These are phyloP conservation scores for Gaeumannomyces sp. DNA, from an alignment of 2,329 filamentous ascomycete species.

Conservation along the genomic window DNA sequence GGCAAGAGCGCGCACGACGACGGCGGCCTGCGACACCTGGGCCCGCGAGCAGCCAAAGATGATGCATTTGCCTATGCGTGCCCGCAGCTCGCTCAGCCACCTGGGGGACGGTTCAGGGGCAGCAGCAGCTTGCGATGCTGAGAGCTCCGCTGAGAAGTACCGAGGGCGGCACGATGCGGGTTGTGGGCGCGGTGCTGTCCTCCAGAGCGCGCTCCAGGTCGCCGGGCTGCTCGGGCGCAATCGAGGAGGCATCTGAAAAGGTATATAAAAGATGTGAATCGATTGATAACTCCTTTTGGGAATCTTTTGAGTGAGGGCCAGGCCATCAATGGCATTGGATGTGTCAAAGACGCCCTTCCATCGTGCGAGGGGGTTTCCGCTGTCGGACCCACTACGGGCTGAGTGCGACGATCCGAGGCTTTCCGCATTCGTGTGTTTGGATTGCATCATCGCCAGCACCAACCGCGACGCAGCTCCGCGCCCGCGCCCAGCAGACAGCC, in stretches of 20 bases:
- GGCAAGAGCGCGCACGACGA: conserved; percentile 53
- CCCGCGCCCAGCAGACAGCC: no score
- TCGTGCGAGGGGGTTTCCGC: neutral
- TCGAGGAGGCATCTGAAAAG: conserved; percentile 21
- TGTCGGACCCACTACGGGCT: neutral
- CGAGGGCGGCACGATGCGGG: conserved; percentile 4
- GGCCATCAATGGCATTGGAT: neutral
- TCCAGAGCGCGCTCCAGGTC: neutral
- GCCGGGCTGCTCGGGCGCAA: conserved; percentile 12
- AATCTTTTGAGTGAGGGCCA: neutral
- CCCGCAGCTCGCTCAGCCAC: conserved; percentile 65
- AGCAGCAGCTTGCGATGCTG: no score
- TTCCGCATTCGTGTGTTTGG: neutral
- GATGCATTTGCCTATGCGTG: conserved; percentile 67
- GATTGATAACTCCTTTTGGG: no score
- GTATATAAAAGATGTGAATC: neutral
- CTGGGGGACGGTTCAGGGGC: conserved; percentile 23
- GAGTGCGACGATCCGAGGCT: no score
- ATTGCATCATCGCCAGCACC: conserved; percentile 1
- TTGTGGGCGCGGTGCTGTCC: conserved; percentile 10
- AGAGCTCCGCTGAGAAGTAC: neutral
- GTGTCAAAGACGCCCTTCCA: neutral
- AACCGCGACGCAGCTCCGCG: no score
- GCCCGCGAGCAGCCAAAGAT: conserved; percentile 59
- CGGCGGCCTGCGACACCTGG: conserved; percentile 52